phyloP scores from a whole-genome alignment of 768 basidiomycete species.

The Russula compacta region DNA sequence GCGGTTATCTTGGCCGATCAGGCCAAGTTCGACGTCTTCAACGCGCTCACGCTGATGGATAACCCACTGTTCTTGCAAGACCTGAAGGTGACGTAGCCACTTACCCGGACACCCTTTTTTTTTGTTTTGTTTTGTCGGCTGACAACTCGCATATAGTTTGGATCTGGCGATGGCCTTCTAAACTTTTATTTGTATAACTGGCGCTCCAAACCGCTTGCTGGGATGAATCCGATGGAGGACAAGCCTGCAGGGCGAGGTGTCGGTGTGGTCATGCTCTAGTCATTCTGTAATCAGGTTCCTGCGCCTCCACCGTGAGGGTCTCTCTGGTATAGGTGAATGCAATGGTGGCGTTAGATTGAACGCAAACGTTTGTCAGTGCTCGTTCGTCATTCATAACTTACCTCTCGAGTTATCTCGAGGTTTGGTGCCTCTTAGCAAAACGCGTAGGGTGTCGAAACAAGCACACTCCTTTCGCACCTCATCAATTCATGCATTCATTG shows the following conservation, averaged over 20 bases:
- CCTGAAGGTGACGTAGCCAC: conserved; percentile 54
- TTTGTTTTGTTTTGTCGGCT: conserved; percentile 5
- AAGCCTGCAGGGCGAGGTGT: conserved; percentile 67
- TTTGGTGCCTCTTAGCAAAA: too few relatives aligned
- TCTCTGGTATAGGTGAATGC: too few relatives aligned
- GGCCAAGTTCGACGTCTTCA: conserved; percentile 92
- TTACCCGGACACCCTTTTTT: neutral
- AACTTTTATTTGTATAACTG: conserved; percentile 96
- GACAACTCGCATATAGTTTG: conserved; percentile 51
- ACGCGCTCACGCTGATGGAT: conserved; percentile 92
- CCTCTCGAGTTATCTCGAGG: too few relatives aligned
- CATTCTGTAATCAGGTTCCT: conserved; percentile 7
- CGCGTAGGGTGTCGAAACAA: too few relatives aligned
- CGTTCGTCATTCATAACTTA: too few relatives aligned
- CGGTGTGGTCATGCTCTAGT: conserved; percentile 90
- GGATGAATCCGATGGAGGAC: conserved; percentile 45
- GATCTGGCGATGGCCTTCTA: conserved; percentile 82
- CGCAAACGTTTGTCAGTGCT: too few relatives aligned
- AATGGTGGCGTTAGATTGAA: too few relatives aligned
- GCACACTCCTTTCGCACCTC: too few relatives aligned
- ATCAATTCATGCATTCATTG: too few relatives aligned
- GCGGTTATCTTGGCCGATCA: conserved; percentile 72
- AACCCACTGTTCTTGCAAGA: conserved; percentile 76
- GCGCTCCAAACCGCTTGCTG: conserved; percentile 74
- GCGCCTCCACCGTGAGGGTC: too few relatives aligned